Evolutionary conservation across 495 filamentous ascomycete genomes (phyloP), one percentile per base, ranked within the genome.

Genomic region (Polyplosphaeria fusca): DNA sequence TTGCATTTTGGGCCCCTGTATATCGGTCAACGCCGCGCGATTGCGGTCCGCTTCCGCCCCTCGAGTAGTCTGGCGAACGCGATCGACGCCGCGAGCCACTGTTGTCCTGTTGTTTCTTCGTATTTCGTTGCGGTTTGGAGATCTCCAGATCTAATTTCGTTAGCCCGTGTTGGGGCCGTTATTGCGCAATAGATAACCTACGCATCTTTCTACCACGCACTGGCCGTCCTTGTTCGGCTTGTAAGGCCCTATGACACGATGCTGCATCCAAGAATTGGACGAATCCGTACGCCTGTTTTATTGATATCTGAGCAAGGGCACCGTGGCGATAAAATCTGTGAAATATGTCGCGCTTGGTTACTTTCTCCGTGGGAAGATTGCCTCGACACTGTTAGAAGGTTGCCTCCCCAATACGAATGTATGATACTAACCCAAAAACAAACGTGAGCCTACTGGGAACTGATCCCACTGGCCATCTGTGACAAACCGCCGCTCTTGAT

Each of bases 251-350:
- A 55, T 81, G 75, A 60, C 89, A 93, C 61, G 89, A 84, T 12
- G 73, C 74, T 3, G 82, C 73, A 30, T 90, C 88, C 50, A 95
- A 77, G 58, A 92, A 98, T 67, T 98, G 93, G 37, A 96, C 90
- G 65, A 98, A 98, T 3, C 93, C 93, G 73, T 95, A 98, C 1
- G 91, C 91, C 69, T 91, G 89, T 67, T 97, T 97, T 66, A 98
- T 88, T 1, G 91, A 96, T 35, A 98, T 89, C 68, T 98, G 93
- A 2, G 92, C 92, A 30, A 98, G 74, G 51, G 84, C 86, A 28
- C 93, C 93, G 70, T 91, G 91, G 39, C 80, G 79, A 67, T 86
- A 83, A 65, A 98, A 98, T 14, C 89, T 77, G 56, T 92, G 86
- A 66, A 95, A 97, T 32, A 97, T 79, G 68, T 96, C 92, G 55